Evolutionary conservation across 2,329 filamentous ascomycete species (phyloP).

Genomic region (Acarospora socialis): DNA sequence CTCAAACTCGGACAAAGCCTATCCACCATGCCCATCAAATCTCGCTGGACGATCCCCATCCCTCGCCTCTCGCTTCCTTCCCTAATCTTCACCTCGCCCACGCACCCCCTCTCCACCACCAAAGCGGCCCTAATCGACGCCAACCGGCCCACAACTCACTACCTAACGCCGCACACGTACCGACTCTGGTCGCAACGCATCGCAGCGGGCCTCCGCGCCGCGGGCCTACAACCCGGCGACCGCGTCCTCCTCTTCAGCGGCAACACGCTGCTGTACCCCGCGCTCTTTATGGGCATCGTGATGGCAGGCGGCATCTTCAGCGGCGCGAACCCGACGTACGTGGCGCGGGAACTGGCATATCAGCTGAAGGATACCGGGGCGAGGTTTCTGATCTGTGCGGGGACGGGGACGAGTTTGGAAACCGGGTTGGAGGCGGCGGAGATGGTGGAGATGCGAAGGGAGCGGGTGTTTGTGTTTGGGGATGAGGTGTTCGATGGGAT

Average conservation of each 20-base stretch:
- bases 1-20: too few species aligned
- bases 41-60: constrained; percentile 33
- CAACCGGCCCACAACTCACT: constrained; percentile 50
- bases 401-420: constrained; percentile 43
- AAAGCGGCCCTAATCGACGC: constrained; percentile 47
- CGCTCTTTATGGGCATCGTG: constrained; percentile 55
- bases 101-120: constrained; percentile 29
- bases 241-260: constrained; percentile 59
- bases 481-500: constrained; percentile 36
- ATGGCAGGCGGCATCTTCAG: constrained; percentile 71
- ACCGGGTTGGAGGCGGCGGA: constrained; percentile 53
- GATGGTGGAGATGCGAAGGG: constrained; percentile 38
- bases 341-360: constrained; percentile 57
- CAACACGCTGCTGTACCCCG: constrained; percentile 60
- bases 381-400: constrained; percentile 51
- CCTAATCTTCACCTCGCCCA: constrained; percentile 38
- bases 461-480: constrained; percentile 53
- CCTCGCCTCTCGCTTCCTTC: constrained; percentile 32
- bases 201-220: constrained; percentile 49
- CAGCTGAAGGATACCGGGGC: constrained; percentile 61
- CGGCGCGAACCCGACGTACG: constrained; percentile 57
- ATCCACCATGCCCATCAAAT: constrained; percentile 39
- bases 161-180: constrained; percentile 48
- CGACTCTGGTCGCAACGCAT: constrained; percentile 59
- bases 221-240: constrained; percentile 53